Conservation (phyloP, 1,284 basidiomycete genomes). For the Papiliotrema terrestris region DNA sequence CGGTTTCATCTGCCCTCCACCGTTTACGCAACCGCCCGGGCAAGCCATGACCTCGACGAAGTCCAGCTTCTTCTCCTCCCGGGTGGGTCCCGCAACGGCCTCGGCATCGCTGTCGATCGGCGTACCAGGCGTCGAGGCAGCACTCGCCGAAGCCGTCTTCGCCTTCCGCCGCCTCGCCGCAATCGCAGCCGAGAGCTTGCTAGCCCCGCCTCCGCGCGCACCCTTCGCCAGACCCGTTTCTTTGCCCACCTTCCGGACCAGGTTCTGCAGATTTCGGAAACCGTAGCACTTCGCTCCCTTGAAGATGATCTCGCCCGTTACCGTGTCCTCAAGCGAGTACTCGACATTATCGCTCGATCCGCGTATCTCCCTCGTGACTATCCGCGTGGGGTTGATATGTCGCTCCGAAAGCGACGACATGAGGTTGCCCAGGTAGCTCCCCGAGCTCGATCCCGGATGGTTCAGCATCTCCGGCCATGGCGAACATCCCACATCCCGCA, state of each 20-base stretch:
- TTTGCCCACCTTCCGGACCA: constrained; percentile 87
- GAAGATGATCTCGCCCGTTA: constrained; percentile 66
- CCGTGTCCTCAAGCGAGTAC: constrained; percentile 55
- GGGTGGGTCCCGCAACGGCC: constrained; percentile 6
- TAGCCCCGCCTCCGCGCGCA: constrained; percentile 49
- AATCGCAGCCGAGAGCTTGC: constrained; percentile 44
- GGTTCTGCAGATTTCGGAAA: constrained; percentile 94
- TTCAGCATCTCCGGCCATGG: constrained; percentile 68
- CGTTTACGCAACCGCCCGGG: constrained; percentile 94
- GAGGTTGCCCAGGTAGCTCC: constrained; percentile 83
- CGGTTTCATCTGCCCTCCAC: constrained; percentile 87
- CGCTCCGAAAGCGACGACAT: constrained; percentile 54
- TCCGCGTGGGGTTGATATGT: constrained; percentile 53
- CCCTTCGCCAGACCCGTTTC: constrained; percentile 72
- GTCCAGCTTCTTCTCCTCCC: constrained; percentile 67
- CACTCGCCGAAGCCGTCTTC: constrained; percentile 33
- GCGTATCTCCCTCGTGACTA: constrained; percentile 61
- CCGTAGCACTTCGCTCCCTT: constrained; percentile 94
- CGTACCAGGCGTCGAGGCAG: constrained; percentile 20
- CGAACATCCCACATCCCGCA: constrained; percentile 3
- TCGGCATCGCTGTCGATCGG: constrained; percentile 20
- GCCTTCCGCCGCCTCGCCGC: constrained; percentile 48
- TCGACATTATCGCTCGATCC: constrained; percentile 63
- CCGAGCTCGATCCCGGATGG: constrained; percentile 85
- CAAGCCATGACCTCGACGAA: constrained; percentile 99